A percentile compares a stretch with the other conserved stretches of the same genome.
phyloP scores from a whole-genome alignment of 2,329 filamentous ascomycete species.

The Nemania serpens region DNA sequence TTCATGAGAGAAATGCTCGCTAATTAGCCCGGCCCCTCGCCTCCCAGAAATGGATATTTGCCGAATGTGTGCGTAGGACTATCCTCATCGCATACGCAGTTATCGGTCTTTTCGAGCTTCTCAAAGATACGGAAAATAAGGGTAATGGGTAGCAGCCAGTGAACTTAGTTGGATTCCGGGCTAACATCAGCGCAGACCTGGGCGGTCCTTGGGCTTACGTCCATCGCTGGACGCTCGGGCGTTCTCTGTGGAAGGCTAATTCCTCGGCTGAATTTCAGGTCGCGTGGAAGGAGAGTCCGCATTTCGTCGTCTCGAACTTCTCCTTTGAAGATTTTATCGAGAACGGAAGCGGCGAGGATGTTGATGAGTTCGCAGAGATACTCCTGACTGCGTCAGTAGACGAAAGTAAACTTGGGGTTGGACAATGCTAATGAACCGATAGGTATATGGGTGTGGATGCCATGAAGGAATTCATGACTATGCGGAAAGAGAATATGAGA shows the following conservation, averaged over 20 bases:
- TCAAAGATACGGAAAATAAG: constrained; percentile 31
- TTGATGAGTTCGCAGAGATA: constrained; percentile 42
- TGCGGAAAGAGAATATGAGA: no score
- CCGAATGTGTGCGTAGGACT: constrained; percentile 42
- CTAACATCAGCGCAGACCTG: constrained; percentile 24
- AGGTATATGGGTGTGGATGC: constrained; percentile 39
- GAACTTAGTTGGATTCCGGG: not conserved
- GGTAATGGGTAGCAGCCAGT: constrained; percentile 4
- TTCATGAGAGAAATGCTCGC: not conserved
- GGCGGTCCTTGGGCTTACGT: constrained; percentile 33
- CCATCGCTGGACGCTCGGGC: constrained; percentile 42
- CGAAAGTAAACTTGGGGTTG: not conserved
- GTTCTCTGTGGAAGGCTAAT: constrained; percentile 40
- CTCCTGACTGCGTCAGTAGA: constrained; percentile 35
- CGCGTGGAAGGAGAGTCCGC: constrained; percentile 36
- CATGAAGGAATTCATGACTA: constrained; percentile 32
- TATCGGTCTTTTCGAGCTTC: constrained; percentile 36
- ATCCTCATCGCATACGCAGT: constrained; percentile 41
- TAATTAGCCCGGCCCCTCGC: not conserved
- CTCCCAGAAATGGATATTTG: constrained; percentile 43
- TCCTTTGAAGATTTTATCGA: constrained; percentile 38
- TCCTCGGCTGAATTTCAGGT: constrained; percentile 38
- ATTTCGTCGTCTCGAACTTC: constrained; percentile 39
- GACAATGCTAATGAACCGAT: constrained; percentile 19
- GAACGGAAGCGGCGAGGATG: constrained; percentile 36